Base-by-base conservation (phyloP, 495 filamentous ascomycete genomes). In the Durotheca rogersii region DNA sequence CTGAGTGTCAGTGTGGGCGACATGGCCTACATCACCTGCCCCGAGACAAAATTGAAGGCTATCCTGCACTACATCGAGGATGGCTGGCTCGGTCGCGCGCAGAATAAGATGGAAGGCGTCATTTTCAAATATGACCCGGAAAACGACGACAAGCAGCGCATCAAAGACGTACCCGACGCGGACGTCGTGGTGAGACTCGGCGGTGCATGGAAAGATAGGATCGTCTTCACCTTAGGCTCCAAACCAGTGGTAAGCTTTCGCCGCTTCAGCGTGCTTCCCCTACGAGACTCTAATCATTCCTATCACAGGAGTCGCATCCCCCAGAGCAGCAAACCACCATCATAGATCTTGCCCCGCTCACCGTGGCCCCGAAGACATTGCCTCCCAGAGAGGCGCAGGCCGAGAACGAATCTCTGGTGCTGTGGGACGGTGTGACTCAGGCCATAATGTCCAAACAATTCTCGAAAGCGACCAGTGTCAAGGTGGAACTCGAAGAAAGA, bases 1-100 rank as follows among this genome's bases (percentile, higher is more conserved):
- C 73, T 97, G 18, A 85, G 83, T 47, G 83, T 98, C 33, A 90
- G 84, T 16, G 93, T 98, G 7, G 82, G 90, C 15, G 93, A 98
- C 56, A 78, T 81, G 52, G 92, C 87, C 59, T 95, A 87, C 63
- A 72, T 96, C 34, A 89, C 85, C 6, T 98, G 93, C 66, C 77
- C 82, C 4, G 87, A 88, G 69, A 96, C 89, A 1, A 86, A 83
- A 52, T 82, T 92, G 56, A 96, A 96, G 66, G 85, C 84, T 3
- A 95, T 98, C 43, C 68, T 98, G 12, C 84, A 91, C 49, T 98
- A 98, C 67, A 66, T 90, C 38, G 92, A 96, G 56, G 94, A 98
- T 41, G 89, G 89, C 23, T 98, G 94, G 92, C 78, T 96, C 6
- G 89, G 90, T 33, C 88, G 88, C 45, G 81, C 90, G 25, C 90